These are phyloP conservation scores for Macaranga tanarius DNA, from an alignment of 441 rosid genomes.

Conservation along the genomic window DNA sequence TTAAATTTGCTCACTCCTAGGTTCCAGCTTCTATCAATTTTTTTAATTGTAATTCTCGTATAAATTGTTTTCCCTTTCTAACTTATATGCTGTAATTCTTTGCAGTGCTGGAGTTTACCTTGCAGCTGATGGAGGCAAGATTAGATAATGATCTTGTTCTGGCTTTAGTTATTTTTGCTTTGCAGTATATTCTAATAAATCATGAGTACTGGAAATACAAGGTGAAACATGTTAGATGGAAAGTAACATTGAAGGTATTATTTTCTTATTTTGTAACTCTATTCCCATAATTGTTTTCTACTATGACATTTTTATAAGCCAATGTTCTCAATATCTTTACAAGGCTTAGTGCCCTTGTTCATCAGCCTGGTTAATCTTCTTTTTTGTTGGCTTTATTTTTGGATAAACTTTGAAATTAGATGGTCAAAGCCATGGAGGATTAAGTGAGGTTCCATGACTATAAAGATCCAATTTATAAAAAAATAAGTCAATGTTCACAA, in stretches of 20 bases:
- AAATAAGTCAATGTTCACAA: neutral
- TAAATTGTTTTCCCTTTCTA: constrained; percentile 20
- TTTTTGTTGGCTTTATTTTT: neutral
- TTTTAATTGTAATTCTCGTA: neutral
- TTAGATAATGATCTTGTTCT: constrained; percentile 62
- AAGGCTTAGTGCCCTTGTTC: neutral
- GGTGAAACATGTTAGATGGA: constrained; percentile 72
- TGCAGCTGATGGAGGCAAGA: constrained; percentile 74
- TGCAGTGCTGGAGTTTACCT: constrained; percentile 87
- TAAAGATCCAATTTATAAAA: neutral
- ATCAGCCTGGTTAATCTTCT: neutral
- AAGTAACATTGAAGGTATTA: constrained; percentile 72
- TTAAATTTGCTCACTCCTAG: neutral
- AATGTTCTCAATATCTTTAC: neutral
- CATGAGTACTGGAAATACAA: constrained; percentile 92
- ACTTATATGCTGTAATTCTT: constrained; percentile 30
- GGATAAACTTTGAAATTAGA: neutral
- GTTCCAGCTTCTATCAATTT: neutral
- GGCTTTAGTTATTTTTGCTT: constrained; percentile 66
- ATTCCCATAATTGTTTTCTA: neutral
- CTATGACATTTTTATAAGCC: neutral
- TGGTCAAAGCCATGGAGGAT: neutral
- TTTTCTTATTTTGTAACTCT: neutral
- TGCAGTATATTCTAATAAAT: constrained; percentile 79
- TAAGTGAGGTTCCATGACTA: constrained; percentile 1